Percentiles rank a stretch among this genome's conserved stretches.
Evolutionary conservation across 1,139 yeast genomes (phyloP).

Genomic region (Hansenula anomala): DNA sequence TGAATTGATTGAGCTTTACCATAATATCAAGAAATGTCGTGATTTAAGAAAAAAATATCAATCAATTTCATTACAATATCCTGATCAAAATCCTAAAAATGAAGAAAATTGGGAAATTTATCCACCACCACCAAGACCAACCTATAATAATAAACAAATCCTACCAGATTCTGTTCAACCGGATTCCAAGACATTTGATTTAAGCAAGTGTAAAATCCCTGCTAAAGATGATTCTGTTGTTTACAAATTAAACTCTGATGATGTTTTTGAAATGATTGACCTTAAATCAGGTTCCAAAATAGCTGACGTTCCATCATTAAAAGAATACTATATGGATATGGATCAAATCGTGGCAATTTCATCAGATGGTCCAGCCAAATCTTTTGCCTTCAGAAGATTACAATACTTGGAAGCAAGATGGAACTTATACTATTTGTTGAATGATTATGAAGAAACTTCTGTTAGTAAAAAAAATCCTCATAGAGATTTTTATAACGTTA

Average conservation of each 20-base stretch:
- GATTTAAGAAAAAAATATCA: slow-evolving; percentile 76
- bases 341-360: slow-evolving; percentile 67
- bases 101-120: slow-evolving; percentile 65
- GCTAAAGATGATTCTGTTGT: slow-evolving; percentile 43
- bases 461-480: slow-evolving; percentile 86
- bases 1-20: slow-evolving; percentile 66
- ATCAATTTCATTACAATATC: slow-evolving; percentile 64
- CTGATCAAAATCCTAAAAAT: slow-evolving; percentile 80
- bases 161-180: slow-evolving; percentile 30
- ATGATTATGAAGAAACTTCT: slow-evolving; percentile 89
- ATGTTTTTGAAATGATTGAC: slow-evolving; percentile 62
- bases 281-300: slow-evolving; percentile 27
- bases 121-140: slow-evolving; percentile 93
- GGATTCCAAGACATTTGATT: slow-evolving; percentile 53
- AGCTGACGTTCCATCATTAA: slow-evolving; percentile 63
- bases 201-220: slow-evolving; percentile 62
- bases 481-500: slow-evolving; percentile 94
- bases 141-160: slow-evolving; percentile 70
- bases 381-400: slow-evolving; percentile 90
- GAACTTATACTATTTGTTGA: slow-evolving; percentile 82
- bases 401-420: slow-evolving; percentile 95
- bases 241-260: slow-evolving; percentile 52
- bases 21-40: slow-evolving; percentile 67
- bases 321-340: slow-evolving; percentile 80
- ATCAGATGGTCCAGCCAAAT: slow-evolving; percentile 95